Base-by-base conservation (phyloP, 768 basidiomycete genomes). In the Phylloporus rhodoxanthus region DNA sequence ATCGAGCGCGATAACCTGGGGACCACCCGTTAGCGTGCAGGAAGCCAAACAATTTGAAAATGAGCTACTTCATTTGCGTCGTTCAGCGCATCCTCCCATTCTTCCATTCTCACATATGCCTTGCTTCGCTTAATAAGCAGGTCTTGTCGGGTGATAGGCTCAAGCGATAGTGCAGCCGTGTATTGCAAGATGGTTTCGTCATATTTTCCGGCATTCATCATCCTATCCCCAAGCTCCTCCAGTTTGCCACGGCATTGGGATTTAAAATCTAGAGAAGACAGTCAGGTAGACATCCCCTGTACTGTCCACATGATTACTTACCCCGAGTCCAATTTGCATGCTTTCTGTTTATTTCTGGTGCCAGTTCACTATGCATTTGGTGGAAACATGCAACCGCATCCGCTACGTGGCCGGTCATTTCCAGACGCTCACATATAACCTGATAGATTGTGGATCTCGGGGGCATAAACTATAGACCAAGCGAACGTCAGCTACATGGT, bases 11-110 rank as follows among this genome's bases (percentile, higher is more conserved):
- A 36, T 36, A 1, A 17, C 15, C 34, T 36, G 34, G 17, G n/a
- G n/a, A 17, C 10, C 6, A 15, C 5, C 6, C 14, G 8, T 36
- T 6, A 36, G 34, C n/a, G 8, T n/a, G n/a, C n/a, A 36, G 1
- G n/a, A 36, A 36, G 4, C 11, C 4, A 8, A 17, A 17, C 6
- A 17, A 17, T 7, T 8, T 5, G 4, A 7, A 21, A n/a, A 38
- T 5, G 5, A 13, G 37, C 20, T 38, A 38, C 36, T 20, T 37
- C 36, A 37, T 37, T 25, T 15, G 39, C 39, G 11, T 40, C 39
- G 6, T 32, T 14, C 5, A 56, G 29, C 0, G 52, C 55, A 13
- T 40, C 26, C n/a, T 26, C 21, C 45, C 39, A 55, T 7, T 20
- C 13, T 5, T 9, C 36, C 17, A 11, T 37, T 19, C 36, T n/a